phyloP scores from a whole-genome alignment of 2,329 filamentous ascomycete genomes.

The Lanzia echinophila region DNA sequence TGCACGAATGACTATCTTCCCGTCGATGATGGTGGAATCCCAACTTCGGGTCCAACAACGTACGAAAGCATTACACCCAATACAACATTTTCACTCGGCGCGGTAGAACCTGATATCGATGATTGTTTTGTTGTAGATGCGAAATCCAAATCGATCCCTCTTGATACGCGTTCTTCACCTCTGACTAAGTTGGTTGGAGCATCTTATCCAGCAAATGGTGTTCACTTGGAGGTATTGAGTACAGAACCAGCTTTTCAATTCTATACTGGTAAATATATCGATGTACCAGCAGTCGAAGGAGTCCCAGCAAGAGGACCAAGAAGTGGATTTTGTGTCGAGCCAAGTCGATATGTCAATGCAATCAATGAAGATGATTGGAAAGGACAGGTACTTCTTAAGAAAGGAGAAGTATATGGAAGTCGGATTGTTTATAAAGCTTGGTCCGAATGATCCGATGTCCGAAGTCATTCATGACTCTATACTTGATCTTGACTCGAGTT shows the following conservation, averaged over 20 bases:
- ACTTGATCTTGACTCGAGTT: too few relatives aligned
- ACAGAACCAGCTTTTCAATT: conserved; percentile 97
- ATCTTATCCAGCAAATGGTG: conserved; percentile 63
- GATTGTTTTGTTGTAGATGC: conserved; percentile 73
- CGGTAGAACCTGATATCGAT: conserved; percentile 65
- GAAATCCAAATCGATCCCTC: conserved; percentile 34
- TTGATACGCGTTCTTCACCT: conserved; percentile 47
- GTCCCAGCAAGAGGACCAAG: conserved; percentile 58
- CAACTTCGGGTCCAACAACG: conserved; percentile 54
- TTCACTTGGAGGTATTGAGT: conserved; percentile 81
- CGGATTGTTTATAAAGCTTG: conserved; percentile 80
- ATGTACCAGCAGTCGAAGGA: conserved; percentile 61
- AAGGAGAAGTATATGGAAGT: conserved; percentile 75
- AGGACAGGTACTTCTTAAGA: conserved; percentile 71
- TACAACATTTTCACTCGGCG: conserved; percentile 65
- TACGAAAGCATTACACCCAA: conserved; percentile 59
- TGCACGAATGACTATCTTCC: conserved; percentile 62
- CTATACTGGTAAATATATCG: conserved; percentile 82
- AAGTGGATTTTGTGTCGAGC: conserved; percentile 86
- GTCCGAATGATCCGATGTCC: conserved; percentile 44
- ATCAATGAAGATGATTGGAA: conserved; percentile 76
- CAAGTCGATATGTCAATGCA: conserved; percentile 84
- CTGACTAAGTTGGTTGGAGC: conserved; percentile 65
- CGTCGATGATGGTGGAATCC: conserved; percentile 67
- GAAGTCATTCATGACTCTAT: too few relatives aligned